These are phyloP conservation scores for Cairneyella variabilis DNA, from an alignment of 495 filamentous ascomycete species.

Conservation along the genomic window DNA sequence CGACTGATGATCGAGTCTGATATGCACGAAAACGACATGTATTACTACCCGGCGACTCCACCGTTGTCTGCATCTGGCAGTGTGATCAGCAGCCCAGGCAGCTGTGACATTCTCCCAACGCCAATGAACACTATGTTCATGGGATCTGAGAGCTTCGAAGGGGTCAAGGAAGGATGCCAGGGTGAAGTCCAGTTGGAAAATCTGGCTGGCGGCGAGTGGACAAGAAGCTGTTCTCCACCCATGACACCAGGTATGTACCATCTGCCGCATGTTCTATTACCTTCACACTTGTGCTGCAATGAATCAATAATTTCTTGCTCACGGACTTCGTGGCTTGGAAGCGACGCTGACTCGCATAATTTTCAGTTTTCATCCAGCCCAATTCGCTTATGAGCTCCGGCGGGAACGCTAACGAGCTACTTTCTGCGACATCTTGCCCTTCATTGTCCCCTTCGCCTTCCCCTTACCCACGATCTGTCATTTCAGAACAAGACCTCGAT, in stretches of 20 bases:
- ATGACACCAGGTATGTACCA: conserved; percentile 85
- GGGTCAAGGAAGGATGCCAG: conserved; percentile 78
- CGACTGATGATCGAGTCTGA: conserved; percentile 79
- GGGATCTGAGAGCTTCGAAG: conserved; percentile 66
- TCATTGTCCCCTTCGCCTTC: conserved; percentile 82
- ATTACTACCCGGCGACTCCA: conserved; percentile 82
- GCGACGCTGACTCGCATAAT: conserved; percentile 8
- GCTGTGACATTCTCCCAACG: conserved; percentile 71
- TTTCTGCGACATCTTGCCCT: conserved; percentile 71
- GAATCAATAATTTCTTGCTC: too few species aligned
- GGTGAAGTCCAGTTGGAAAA: conserved; percentile 70
- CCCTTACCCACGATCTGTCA: conserved; percentile 67
- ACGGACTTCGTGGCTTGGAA: too few species aligned
- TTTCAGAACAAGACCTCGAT: conserved; percentile 67
- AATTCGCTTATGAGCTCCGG: conserved; percentile 58
- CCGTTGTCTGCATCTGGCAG: conserved; percentile 83
- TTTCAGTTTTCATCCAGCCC: conserved; percentile 76
- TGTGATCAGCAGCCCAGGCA: conserved; percentile 81
- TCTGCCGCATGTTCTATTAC: background rate
- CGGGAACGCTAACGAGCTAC: conserved; percentile 64
- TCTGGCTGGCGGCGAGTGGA: conserved; percentile 73
- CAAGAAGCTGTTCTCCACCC: conserved; percentile 72
- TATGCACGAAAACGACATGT: conserved; percentile 58
- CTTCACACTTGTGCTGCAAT: too few species aligned
- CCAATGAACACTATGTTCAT: conserved; percentile 80